Conservation (phyloP, 805 yeast genomes). For the Zygosaccharomyces rouxii region DNA sequence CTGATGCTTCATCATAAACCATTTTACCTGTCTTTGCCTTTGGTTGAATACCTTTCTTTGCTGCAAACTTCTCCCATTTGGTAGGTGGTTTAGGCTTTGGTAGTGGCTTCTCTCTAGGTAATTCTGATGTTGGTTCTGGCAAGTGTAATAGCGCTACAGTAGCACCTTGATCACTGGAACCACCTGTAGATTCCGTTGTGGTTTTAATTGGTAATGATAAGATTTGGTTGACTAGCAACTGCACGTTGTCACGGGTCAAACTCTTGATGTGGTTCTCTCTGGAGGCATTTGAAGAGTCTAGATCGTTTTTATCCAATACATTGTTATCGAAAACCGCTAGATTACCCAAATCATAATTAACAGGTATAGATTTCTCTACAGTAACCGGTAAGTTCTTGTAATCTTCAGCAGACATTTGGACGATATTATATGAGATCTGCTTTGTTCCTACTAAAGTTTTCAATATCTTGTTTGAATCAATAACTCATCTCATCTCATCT, state of each 20-base stretch:
- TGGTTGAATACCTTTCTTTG: conserved; percentile 88
- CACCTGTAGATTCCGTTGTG: conserved; percentile 67
- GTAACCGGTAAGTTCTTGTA: conserved; percentile 54
- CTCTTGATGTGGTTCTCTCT: conserved; percentile 62
- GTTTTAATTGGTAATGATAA: conserved; percentile 84
- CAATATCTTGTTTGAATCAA: neutral
- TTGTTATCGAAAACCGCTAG: conserved; percentile 86
- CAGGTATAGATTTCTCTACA: conserved; percentile 90
- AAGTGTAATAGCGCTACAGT: conserved; percentile 77
- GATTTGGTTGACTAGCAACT: conserved; percentile 83
- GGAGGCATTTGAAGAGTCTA: conserved; percentile 48
- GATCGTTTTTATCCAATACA: conserved; percentile 63
- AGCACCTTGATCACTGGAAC: conserved; percentile 50
- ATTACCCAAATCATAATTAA: conserved; percentile 83
- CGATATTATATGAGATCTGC: neutral
- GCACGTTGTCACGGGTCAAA: conserved; percentile 86
- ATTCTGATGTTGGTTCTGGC: conserved; percentile 74
- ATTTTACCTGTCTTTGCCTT: conserved; percentile 85
- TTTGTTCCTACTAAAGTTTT: neutral
- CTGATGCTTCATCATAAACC: conserved; percentile 82
- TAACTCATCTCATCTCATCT: conserved; percentile 8
- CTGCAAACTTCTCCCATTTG: conserved; percentile 96
- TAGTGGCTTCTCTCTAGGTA: conserved; percentile 93
- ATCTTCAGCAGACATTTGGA: conserved; percentile 22
- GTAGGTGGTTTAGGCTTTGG: conserved; percentile 92